Evolutionary conservation across 2,329 filamentous ascomycete species (phyloP), one percentile per base, ranked within the genome.

Genomic region (Thelonectria blattea): DNA sequence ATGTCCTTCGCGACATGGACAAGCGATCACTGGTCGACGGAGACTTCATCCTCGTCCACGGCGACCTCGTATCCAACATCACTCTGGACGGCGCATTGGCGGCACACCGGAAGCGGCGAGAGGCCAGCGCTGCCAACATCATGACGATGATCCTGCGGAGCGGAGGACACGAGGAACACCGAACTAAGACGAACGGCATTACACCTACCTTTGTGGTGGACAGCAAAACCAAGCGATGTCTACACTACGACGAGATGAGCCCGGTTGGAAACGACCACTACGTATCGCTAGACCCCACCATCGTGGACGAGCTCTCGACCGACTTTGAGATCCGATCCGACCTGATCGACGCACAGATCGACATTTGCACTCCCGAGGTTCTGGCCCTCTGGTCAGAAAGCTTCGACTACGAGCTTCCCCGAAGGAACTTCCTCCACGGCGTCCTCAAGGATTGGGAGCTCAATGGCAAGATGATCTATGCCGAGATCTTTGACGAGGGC

Each of bases 321-420:
- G 91, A 96, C 73, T 85, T 97, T 52, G 92, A 96, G 68, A 82
- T 97, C 18, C 88, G 93, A 41, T 87, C 90, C 65, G 94, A 99
- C 76, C 80, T 99, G 60, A 91, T 98, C 63, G 95, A 99, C 75
- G 93, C 92, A 68, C 91, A 92, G 53, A 95, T 99, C 71, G 95
- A 99, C 74, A 98, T 99, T 65, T 98, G 94, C 77, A 98, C 95
- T 1, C 93, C 94, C 0, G 95, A 98, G 72, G 93, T 97, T 9
- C 84, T 98, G 45, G 93, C 93, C 8, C 80, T 98, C 58, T 99
- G 95, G 92, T 95, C 93, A 9, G 95, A 99, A 77, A 97, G 93
- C 73, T 99, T 98, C 71, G 94, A 99, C 75, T 98, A 97, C 75
- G 93, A 97, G 74, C 84, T 93, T 8, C 92, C 94, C 1, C 86